These are phyloP conservation scores for Lyophyllum semitale DNA, from an alignment of 768 basidiomycete species.

Conservation along the genomic window DNA sequence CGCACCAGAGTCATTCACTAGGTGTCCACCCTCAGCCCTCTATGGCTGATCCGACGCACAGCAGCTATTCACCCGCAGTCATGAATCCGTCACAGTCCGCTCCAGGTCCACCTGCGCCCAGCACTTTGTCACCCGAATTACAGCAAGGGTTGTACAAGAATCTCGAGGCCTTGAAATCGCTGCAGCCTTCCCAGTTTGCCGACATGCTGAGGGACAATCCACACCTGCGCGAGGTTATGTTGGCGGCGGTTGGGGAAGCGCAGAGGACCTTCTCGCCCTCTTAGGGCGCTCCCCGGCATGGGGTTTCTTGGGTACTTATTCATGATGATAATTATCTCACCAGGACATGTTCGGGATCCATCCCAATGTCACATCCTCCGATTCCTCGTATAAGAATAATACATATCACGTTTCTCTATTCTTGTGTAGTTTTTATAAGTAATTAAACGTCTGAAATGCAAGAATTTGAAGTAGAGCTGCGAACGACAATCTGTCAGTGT, in stretches of 20 bases:
- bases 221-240: slow-evolving; percentile 36
- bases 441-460: background rate
- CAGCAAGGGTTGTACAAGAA: slow-evolving; percentile 20
- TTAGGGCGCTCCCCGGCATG: background rate
- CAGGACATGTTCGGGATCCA: background rate
- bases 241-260: slow-evolving; percentile 32
- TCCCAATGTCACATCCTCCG: background rate
- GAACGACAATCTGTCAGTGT: background rate
- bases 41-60: background rate
- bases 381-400: background rate
- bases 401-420: background rate
- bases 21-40: background rate
- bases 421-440: background rate
- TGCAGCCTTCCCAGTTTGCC: slow-evolving; percentile 38
- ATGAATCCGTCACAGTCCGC: background rate
- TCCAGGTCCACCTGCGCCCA: background rate
- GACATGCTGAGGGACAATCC: slow-evolving; percentile 40
- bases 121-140: slow-evolving; percentile 4
- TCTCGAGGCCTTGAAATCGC: slow-evolving; percentile 30
- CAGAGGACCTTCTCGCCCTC: slow-evolving; percentile 13
- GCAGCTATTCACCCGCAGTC: background rate
- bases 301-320: background rate
- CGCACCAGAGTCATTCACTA: background rate
- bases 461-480: background rate
- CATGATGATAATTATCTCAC: background rate